Conservation (phyloP, 306 rosid genomes). For the Ziziphus jujuba region DNA sequence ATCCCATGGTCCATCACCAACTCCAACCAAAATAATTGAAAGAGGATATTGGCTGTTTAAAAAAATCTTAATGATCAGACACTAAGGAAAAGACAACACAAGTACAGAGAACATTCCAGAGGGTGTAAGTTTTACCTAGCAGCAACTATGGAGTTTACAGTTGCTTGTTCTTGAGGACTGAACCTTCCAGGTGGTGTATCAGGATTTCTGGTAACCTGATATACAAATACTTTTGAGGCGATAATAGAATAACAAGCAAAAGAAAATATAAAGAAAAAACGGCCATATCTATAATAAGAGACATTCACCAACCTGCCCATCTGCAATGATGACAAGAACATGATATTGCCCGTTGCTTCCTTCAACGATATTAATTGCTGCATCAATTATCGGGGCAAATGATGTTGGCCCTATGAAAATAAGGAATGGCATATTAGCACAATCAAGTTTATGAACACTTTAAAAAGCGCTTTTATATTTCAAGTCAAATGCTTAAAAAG, state of each 20-base stretch:
- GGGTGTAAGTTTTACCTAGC: conserved; percentile 68
- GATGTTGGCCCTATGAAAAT: conserved; percentile 81
- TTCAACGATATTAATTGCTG: conserved; percentile 84
- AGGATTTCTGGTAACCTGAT: conserved; percentile 73
- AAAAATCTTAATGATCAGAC: conserved; percentile 27
- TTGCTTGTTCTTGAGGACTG: conserved; percentile 84
- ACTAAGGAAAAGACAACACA: conserved; percentile 8
- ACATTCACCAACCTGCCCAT: conserved; percentile 79
- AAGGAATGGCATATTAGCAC: conserved; percentile 2
- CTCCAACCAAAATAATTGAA: conserved; percentile 90
- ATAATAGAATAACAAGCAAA: conserved; percentile 1
- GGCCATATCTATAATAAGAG: conserved; percentile 1
- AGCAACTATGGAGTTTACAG: conserved; percentile 65
- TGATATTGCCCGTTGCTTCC: conserved; percentile 83
- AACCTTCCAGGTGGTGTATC: conserved; percentile 58
- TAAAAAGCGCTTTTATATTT: too few species aligned
- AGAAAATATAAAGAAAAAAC: conserved; percentile 10
- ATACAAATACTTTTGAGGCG: conserved; percentile 12
- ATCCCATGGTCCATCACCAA: conserved; percentile 99
- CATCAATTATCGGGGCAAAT: conserved; percentile 80
- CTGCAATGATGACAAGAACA: conserved; percentile 94
- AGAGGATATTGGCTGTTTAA: conserved; percentile 72
- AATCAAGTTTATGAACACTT: not conserved
- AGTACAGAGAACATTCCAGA: conserved; percentile 9
- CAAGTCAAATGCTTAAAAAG: too few species aligned